A percentile compares a stretch with the other conserved stretches of the same genome.
Conservation (phyloP, 176 grass and related monocot genomes). For the Carex parvula region DNA sequence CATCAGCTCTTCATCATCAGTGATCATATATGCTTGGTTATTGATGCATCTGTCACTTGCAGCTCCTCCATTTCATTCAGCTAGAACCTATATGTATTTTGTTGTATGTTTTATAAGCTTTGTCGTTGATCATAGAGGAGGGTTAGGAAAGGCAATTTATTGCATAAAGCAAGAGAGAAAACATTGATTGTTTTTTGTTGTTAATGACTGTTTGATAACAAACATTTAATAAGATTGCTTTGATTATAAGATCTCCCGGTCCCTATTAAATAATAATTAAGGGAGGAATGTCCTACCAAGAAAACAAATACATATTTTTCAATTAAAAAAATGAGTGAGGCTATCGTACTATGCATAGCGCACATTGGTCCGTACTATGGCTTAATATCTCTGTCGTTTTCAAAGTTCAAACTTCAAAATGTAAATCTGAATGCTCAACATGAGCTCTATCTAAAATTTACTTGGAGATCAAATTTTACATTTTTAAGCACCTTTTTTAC, state of each 20-base stretch:
- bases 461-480: too few species aligned
- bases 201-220: not conserved
- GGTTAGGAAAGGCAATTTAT: not conserved
- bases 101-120: not conserved
- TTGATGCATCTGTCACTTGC: conserved; percentile 11
- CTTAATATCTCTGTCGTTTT: too few species aligned
- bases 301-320: too few species aligned
- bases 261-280: not conserved
- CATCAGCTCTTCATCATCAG: not conserved
- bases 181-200: not conserved
- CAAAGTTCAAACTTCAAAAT: too few species aligned
- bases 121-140: not conserved
- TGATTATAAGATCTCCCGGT: not conserved
- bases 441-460: too few species aligned
- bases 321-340: too few species aligned
- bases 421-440: too few species aligned
- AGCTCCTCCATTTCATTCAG: not conserved
- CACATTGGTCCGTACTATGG: too few species aligned
- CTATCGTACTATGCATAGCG: too few species aligned
- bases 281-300: not conserved
- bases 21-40: not conserved
- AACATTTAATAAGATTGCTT: not conserved
- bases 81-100: not conserved
- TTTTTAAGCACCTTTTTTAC: too few species aligned
- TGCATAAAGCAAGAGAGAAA: not conserved